Evolutionary conservation across 257 asterid species (phyloP).

Genomic region (Solanum piurae): DNA sequence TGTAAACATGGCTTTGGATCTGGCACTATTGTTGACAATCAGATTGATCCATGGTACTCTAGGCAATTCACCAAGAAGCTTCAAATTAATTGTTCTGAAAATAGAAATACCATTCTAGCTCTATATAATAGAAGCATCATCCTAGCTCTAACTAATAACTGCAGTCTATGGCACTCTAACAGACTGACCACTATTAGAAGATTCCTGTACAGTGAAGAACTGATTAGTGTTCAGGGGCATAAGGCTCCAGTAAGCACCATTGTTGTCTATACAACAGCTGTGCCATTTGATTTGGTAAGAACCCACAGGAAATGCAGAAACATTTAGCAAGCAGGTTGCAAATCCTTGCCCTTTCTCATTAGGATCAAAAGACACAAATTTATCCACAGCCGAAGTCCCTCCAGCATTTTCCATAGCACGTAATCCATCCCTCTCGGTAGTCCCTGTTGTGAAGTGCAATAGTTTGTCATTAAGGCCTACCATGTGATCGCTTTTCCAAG

Average conservation of each 20-base stretch:
- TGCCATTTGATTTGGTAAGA: constrained; percentile 66
- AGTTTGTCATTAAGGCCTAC: constrained; percentile 43
- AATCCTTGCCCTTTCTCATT: constrained; percentile 63
- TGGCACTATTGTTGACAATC: not conserved
- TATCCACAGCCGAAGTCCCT: constrained; percentile 14
- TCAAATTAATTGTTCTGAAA: not conserved
- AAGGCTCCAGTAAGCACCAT: constrained; percentile 63
- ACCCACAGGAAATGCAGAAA: constrained; percentile 51
- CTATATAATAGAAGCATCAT: not conserved
- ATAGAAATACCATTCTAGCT: not conserved
- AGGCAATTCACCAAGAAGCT: not conserved
- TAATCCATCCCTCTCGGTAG: constrained; percentile 7
- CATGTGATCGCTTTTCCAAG: constrained; percentile 26
- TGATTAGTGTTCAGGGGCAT: constrained; percentile 49
- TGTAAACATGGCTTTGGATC: not conserved
- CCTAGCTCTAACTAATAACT: not conserved
- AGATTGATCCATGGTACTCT: not conserved
- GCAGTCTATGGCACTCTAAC: not conserved
- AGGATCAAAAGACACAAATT: constrained; percentile 37
- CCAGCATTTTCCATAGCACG: not conserved
- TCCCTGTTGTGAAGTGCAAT: constrained; percentile 25
- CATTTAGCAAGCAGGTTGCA: constrained; percentile 68
- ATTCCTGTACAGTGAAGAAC: constrained; percentile 19
- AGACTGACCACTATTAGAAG: not conserved
- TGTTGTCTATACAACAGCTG: constrained; percentile 44